Evolutionary conservation across 2,329 filamentous ascomycete genomes (phyloP).

Genomic region (Diaporthe velutina): DNA sequence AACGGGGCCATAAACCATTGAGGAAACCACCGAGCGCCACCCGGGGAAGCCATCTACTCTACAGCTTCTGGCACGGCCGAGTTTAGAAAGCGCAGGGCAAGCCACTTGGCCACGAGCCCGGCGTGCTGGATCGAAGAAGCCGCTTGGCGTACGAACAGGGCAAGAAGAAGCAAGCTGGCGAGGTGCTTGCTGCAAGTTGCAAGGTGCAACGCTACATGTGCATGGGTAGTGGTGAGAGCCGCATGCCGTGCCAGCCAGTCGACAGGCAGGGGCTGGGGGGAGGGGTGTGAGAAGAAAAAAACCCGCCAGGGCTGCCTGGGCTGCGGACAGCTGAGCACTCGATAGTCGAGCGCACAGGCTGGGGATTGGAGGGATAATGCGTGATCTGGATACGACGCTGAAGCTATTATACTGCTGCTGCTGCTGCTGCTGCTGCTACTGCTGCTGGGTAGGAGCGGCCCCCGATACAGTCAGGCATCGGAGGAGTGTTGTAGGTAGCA

Average conservation of each 20-base stretch:
- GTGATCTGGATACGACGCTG: conserved; percentile 39
- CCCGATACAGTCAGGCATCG: conserved; percentile 18
- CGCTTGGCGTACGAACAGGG: conserved; percentile 16
- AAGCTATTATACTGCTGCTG: background rate
- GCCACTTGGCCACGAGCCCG: conserved; percentile 24
- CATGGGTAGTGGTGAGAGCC: conserved; percentile 20
- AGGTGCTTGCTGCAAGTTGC: conserved; percentile 15
- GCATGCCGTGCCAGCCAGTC: conserved; percentile 10
- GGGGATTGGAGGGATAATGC: conserved; percentile 29
- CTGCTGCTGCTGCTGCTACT: background rate
- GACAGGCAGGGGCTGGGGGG: background rate
- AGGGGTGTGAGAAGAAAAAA: background rate
- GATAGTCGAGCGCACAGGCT: conserved; percentile 28
- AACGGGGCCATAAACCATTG: conserved; percentile 23
- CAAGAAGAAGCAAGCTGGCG: conserved; percentile 17
- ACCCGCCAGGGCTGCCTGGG: conserved; percentile 27
- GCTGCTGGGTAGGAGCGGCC: conserved; percentile 15
- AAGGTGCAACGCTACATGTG: conserved; percentile 11
- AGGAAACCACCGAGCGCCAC: conserved; percentile 33
- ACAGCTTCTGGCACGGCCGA: background rate
- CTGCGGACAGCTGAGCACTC: conserved; percentile 3
- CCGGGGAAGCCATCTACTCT: background rate
- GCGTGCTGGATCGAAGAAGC: conserved; percentile 18
- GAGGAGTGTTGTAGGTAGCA: conserved; percentile 8
- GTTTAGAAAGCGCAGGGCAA: conserved; percentile 22